phyloP scores from a whole-genome alignment of 768 basidiomycete species.

The Dacryopinax primogenitus region DNA sequence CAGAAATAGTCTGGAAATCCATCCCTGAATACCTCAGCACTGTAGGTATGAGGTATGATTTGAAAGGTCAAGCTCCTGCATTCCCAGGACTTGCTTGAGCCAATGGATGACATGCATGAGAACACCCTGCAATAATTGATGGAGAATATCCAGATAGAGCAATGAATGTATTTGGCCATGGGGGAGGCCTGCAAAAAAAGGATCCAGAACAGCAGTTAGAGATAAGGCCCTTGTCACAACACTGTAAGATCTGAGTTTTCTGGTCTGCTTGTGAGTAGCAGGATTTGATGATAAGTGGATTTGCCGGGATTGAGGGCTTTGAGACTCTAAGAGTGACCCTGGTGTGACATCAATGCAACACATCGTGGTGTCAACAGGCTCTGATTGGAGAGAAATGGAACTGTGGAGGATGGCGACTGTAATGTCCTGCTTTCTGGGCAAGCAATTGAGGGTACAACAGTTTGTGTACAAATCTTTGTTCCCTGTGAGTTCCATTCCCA shows the following conservation, averaged over 20 bases:
- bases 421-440: background rate
- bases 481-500: background rate
- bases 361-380: background rate
- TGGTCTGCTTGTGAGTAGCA: background rate
- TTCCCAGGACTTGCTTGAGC: background rate
- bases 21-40: slow-evolving; percentile 12
- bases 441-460: background rate
- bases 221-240: background rate
- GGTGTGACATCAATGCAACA: background rate
- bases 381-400: background rate
- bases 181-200: slow-evolving; percentile 18
- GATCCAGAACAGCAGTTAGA: background rate
- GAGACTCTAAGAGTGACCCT: background rate
- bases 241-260: background rate
- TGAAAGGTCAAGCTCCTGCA: slow-evolving; percentile 12
- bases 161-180: slow-evolving; percentile 16
- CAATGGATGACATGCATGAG: slow-evolving; percentile 15
- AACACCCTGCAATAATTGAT: slow-evolving; percentile 18
- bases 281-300: background rate
- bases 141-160: slow-evolving; percentile 19
- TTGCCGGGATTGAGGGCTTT: background rate
- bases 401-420: background rate
- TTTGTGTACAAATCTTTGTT: background rate
- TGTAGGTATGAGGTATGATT: slow-evolving; percentile 11
- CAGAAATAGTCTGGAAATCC: slow-evolving; percentile 13